Conservation (phyloP, 805 yeast species). For the Kuraishia capsulata region DNA sequence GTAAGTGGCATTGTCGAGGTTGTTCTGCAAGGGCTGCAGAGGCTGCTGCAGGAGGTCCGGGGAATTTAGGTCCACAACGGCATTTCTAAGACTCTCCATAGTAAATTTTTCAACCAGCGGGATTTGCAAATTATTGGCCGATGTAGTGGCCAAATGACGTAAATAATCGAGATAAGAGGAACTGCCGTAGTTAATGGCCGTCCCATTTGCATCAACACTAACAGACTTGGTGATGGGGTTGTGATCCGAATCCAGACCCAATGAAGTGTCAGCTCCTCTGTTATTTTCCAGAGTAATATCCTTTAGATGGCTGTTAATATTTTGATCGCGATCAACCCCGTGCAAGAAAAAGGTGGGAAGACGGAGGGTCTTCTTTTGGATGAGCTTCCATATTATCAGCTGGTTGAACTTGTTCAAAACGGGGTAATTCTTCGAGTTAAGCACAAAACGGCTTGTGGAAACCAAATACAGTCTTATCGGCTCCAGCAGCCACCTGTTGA, state of each 20-base stretch:
- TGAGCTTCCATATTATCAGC: constrained; percentile 31
- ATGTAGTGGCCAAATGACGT: constrained; percentile 10
- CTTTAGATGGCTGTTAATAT: constrained; percentile 8
- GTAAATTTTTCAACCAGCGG: constrained; percentile 18
- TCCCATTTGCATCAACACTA: constrained; percentile 9
- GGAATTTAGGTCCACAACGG: constrained; percentile 6
- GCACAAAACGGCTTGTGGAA: constrained; percentile 46
- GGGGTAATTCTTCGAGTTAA: constrained; percentile 54
- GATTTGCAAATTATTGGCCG: constrained; percentile 15
- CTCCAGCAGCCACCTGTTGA: constrained; percentile 60
- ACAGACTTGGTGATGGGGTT: not conserved
- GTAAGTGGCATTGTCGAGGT: constrained; percentile 54
- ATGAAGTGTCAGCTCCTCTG: no score
- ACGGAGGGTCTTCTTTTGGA: constrained; percentile 29
- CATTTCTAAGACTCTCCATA: constrained; percentile 10
- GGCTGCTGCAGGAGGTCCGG: constrained; percentile 34
- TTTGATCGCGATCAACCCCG: constrained; percentile 37
- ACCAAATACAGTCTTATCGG: constrained; percentile 51
- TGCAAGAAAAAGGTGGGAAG: constrained; percentile 40
- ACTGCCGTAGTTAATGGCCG: constrained; percentile 15
- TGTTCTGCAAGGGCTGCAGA: constrained; percentile 57
- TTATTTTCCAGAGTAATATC: constrained; percentile 6
- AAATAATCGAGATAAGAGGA: constrained; percentile 20
- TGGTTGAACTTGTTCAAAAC: constrained; percentile 56
- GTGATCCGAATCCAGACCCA: not conserved